Base-by-base conservation (phyloP, 2,329 filamentous ascomycete genomes). In the Penicillium sp. region DNA sequence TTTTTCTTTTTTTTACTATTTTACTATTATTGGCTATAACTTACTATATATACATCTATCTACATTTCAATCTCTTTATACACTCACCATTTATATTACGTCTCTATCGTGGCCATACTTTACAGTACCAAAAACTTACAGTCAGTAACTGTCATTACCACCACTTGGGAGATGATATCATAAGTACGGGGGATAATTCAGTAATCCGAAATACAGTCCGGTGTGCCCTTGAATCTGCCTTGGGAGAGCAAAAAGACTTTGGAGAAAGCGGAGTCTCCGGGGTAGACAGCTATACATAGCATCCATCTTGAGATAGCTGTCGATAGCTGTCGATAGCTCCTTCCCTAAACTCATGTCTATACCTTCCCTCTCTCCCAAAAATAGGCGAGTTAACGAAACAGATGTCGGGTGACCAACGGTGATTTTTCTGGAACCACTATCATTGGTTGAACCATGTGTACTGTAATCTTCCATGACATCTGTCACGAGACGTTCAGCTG, bases 351-450 rank as follows among this genome's bases (percentile, higher is more conserved):
- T 28, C n/a, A 29, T 29, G 5, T 5, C 12, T 28, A 36, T 34
- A 19, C n/a, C 27, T 18, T 19, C 29, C 22, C 19, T 14, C 10
- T 22, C 14, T 11, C 18, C 38, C 25, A 33, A 49, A 36, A 47
- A 46, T 48, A 46, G 29, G 28, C 12, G 18, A 28, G 41, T 12
- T 38, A 50, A 19, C 16, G 14, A 30, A 7, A 12, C 5, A 34
- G 46, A 50, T 60, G 66, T 71, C 68, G 67, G 67, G 64, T 71
- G 68, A 71, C 68, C 68, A 64, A 55, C 61, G 54, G 60, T 61
- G 59, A 63, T 69, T 70, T 70, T 61, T 54, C 64, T 58, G 54
- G 59, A 61, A 59, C 49, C 39, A 13, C 22, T 38, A 11, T 61
- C n/a, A 67, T 68, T 68, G 63, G 64, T 41, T 48, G 22, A 35